These are phyloP conservation scores for Rubus parviflorus DNA, from an alignment of 306 rosid species.

Conservation along the genomic window DNA sequence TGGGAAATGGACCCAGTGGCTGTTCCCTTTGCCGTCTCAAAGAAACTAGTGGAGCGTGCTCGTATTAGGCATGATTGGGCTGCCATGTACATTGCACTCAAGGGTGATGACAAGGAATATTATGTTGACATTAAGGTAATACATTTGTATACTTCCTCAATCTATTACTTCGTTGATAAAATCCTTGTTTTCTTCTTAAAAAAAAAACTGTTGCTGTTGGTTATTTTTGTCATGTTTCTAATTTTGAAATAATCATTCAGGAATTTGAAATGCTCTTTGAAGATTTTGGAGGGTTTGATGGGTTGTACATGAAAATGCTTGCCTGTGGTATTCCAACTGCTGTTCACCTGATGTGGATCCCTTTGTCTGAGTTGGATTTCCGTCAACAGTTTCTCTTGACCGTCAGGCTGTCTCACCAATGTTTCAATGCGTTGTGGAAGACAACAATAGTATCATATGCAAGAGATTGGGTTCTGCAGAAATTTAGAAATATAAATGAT, in stretches of 20 bases:
- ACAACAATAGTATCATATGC: slow-evolving; percentile 36
- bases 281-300: slow-evolving; percentile 93
- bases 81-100: slow-evolving; percentile 73
- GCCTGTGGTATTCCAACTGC: slow-evolving; percentile 82
- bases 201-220: not conserved
- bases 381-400: slow-evolving; percentile 59
- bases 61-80: slow-evolving; percentile 92
- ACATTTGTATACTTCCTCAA: slow-evolving; percentile 24
- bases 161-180: not conserved
- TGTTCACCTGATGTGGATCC: slow-evolving; percentile 88
- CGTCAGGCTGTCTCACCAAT: slow-evolving; percentile 48
- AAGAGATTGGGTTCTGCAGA: slow-evolving; percentile 49
- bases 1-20: slow-evolving; percentile 97
- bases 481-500: slow-evolving; percentile 47
- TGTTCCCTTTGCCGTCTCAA: slow-evolving; percentile 78
- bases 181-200: not conserved
- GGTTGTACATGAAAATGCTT: slow-evolving; percentile 85
- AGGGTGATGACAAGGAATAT: slow-evolving; percentile 83
- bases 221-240: slow-evolving; percentile 34
- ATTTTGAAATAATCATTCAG: slow-evolving; percentile 45
- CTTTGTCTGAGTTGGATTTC: slow-evolving; percentile 74
- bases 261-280: slow-evolving; percentile 71
- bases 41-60: slow-evolving; percentile 63
- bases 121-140: slow-evolving; percentile 77
- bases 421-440: slow-evolving; percentile 62